A percentile compares a stretch with the other conserved stretches of the same genome.
Evolutionary conservation across 2,329 filamentous ascomycete species (phyloP).

Genomic region (Pyricularia sp.): DNA sequence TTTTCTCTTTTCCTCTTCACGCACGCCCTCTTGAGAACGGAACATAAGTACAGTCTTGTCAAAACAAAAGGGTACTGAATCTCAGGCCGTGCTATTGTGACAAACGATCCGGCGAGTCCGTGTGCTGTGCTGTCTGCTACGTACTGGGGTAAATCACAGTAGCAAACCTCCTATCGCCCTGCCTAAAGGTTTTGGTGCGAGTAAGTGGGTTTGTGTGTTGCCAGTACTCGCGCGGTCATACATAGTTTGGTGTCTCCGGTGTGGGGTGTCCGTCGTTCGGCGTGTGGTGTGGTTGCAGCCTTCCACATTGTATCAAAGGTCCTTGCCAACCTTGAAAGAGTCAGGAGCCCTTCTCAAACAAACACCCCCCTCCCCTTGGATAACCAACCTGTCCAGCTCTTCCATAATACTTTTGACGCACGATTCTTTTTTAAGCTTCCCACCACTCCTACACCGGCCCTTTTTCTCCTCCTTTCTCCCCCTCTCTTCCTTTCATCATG

Average conservation of each 20-base stretch:
- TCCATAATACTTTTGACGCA: neutral
- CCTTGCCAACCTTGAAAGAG: neutral
- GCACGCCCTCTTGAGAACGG: neutral
- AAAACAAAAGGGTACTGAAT: neutral
- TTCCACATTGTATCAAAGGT: neutral
- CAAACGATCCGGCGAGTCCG: neutral
- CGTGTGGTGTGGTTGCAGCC: neutral
- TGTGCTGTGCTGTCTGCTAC: neutral
- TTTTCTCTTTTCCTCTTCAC: too few species aligned
- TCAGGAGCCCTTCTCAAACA: neutral
- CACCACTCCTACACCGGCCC: neutral
- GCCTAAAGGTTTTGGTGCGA: neutral
- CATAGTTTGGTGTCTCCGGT: neutral
- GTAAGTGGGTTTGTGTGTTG: neutral
- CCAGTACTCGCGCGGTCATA: neutral
- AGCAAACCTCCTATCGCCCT: neutral
- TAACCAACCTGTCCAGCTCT: neutral
- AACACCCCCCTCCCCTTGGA: neutral
- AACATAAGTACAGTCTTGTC: neutral
- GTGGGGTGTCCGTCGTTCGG: neutral
- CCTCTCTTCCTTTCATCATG: slow-evolving; percentile 31
- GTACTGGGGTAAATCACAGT: neutral
- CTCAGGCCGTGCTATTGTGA: neutral
- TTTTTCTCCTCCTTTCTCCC: slow-evolving; percentile 7
- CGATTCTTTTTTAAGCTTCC: neutral